Conservation (phyloP, 2,329 filamentous ascomycete genomes). For the Emmonsiellopsis sp. region DNA sequence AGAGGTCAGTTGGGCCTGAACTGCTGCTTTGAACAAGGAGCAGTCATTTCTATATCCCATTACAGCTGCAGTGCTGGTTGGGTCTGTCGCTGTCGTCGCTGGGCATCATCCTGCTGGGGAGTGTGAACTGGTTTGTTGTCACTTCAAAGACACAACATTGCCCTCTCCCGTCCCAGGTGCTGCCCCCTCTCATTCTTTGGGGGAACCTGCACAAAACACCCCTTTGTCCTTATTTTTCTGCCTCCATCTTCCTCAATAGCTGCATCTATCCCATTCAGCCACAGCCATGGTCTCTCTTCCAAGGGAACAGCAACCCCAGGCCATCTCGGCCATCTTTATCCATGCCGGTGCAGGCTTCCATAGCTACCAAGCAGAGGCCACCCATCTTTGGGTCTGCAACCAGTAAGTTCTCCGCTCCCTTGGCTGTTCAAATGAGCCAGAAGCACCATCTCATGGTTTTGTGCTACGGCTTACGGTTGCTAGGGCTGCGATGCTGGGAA, state of each 20-base stretch:
- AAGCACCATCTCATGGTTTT: too few relatives aligned
- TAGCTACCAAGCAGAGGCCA: conserved; percentile 71
- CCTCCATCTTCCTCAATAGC: not conserved
- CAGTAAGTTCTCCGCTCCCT: conserved; percentile 52
- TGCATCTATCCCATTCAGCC: not conserved
- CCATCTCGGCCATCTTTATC: conserved; percentile 74
- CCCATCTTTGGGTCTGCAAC: conserved; percentile 78
- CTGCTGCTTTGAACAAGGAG: too few relatives aligned
- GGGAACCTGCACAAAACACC: not conserved
- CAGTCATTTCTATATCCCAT: too few relatives aligned
- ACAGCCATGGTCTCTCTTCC: not conserved
- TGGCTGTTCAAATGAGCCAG: too few relatives aligned
- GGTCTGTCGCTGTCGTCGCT: not conserved
- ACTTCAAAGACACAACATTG: not conserved
- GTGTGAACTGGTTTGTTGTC: not conserved
- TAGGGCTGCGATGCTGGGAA: conserved; percentile 74
- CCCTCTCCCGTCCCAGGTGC: not conserved
- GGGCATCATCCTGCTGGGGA: not conserved
- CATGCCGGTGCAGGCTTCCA: conserved; percentile 95
- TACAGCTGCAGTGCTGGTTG: not conserved
- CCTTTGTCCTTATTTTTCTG: not conserved
- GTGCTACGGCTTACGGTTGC: not conserved
- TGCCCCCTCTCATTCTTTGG: not conserved
- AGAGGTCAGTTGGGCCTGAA: too few relatives aligned
- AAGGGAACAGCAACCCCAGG: conserved; percentile 15